Evolutionary conservation across 2,329 filamentous ascomycete species (phyloP).

Genomic region (Raffaelea ambrosiae): DNA sequence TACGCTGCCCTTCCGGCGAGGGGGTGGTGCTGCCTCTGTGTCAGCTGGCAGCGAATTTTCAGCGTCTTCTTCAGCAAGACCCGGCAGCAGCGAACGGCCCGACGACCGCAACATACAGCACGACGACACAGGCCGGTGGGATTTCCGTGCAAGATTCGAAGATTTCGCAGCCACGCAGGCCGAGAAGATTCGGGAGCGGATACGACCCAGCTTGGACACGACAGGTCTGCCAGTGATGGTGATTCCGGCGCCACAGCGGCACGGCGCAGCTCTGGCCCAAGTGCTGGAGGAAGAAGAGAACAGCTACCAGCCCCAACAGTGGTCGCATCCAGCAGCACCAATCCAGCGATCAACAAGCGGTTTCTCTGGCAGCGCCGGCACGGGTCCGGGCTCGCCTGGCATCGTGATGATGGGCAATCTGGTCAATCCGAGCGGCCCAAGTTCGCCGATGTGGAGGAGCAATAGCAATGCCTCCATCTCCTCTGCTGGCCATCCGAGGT

Average conservation of each 20-base stretch:
- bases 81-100: neutral
- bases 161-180: slow-evolving; percentile 54
- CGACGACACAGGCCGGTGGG: slow-evolving; percentile 34
- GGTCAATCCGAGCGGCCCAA: neutral
- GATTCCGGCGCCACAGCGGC: slow-evolving; percentile 53
- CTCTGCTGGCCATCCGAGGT: neutral
- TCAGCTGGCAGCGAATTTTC: neutral
- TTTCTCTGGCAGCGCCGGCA: neutral
- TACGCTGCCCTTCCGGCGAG: slow-evolving; percentile 22
- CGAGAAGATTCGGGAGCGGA: slow-evolving; percentile 48
- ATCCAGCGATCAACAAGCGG: too few relatives aligned
- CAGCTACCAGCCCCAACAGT: slow-evolving; percentile 1
- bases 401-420: too few relatives aligned
- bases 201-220: slow-evolving; percentile 44
- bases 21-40: neutral
- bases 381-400: neutral
- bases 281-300: slow-evolving; percentile 46
- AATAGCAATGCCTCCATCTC: slow-evolving; percentile 4
- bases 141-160: slow-evolving; percentile 47
- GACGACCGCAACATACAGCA: neutral
- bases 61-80: neutral
- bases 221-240: slow-evolving; percentile 49
- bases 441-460: slow-evolving; percentile 4
- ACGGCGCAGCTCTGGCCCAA: slow-evolving; percentile 46
- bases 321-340: neutral